Conservation (phyloP, 192 early-diverging fungal genomes). For the Pilobolus umbonatus region DNA sequence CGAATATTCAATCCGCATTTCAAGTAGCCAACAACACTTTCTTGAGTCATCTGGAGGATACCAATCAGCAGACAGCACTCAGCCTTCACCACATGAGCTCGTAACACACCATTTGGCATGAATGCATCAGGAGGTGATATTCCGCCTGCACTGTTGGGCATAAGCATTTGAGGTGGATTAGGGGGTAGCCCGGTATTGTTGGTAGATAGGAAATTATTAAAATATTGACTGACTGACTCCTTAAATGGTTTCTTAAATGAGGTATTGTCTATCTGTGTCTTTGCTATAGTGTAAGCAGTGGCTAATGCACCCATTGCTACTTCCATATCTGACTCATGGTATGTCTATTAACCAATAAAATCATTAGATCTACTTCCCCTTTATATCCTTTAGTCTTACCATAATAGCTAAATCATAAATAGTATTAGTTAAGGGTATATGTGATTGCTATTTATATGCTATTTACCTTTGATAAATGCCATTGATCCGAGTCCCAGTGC, state of each 20-base stretch:
- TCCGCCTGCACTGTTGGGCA: not conserved
- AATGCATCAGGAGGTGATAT: slow-evolving; percentile 14
- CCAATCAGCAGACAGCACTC: slow-evolving; percentile 45
- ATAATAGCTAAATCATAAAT: slow-evolving; percentile 20
- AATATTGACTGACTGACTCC: slow-evolving; percentile 30
- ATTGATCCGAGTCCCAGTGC: slow-evolving; percentile 47
- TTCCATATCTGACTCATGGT: slow-evolving; percentile 41
- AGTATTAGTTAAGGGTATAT: not conserved
- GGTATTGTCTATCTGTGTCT: slow-evolving; percentile 45
- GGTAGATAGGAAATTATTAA: slow-evolving; percentile 31
- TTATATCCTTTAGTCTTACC: slow-evolving; percentile 1
- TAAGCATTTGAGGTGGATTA: slow-evolving; percentile 5
- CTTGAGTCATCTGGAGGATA: slow-evolving; percentile 43
- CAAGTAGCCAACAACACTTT: slow-evolving; percentile 46
- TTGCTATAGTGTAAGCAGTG: slow-evolving; percentile 37
- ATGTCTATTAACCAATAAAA: slow-evolving; percentile 31
- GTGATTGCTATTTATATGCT: not conserved
- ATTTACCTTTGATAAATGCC: slow-evolving; percentile 51
- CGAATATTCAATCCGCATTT: slow-evolving; percentile 49
- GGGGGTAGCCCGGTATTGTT: slow-evolving; percentile 22
- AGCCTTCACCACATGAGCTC: slow-evolving; percentile 48
- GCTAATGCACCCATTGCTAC: slow-evolving; percentile 38
- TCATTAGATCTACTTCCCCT: not conserved
- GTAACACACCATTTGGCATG: slow-evolving; percentile 46
- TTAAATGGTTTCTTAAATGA: slow-evolving; percentile 32